A percentile compares a stretch with the other conserved stretches of the same genome.
phyloP scores from a whole-genome alignment of 768 basidiomycete species.

The Boletus rubescentipes region DNA sequence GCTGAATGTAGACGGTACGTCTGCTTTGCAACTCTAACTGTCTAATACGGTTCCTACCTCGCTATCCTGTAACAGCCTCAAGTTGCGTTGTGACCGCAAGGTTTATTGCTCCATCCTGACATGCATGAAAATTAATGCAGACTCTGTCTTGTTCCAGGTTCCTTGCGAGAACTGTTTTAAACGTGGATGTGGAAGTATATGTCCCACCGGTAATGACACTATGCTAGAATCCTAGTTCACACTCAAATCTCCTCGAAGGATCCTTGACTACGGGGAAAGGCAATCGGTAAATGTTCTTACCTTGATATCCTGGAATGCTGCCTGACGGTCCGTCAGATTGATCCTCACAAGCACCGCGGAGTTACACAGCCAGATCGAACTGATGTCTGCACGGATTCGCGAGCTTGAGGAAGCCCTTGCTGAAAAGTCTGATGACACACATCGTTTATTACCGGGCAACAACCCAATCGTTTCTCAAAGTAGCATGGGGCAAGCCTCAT shows the following conservation, averaged over 20 bases:
- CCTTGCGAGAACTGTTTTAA: constrained; percentile 79
- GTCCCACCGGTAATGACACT: constrained; percentile 61
- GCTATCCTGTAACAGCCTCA: constrained; percentile 40
- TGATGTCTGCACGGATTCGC: constrained; percentile 52
- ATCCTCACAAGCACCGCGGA: constrained; percentile 70
- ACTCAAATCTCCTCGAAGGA: constrained; percentile 34
- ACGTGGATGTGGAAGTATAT: constrained; percentile 71
- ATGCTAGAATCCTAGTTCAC: constrained; percentile 1
- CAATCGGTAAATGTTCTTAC: constrained; percentile 41
- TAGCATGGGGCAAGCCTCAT: constrained; percentile 22
- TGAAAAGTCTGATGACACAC: constrained; percentile 46
- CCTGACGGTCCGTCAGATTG: constrained; percentile 35
- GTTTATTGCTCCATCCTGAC: constrained; percentile 28
- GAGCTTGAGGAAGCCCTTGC: constrained; percentile 61
- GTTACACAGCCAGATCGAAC: constrained; percentile 63
- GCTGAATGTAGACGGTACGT: constrained; percentile 41
- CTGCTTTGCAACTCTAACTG: not conserved
- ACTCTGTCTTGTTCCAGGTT: constrained; percentile 41
- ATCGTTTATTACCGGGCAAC: constrained; percentile 42
- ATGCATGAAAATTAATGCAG: constrained; percentile 11
- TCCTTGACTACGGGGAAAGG: constrained; percentile 58
- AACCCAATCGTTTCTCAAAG: constrained; percentile 28
- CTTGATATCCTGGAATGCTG: not conserved
- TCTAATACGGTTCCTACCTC: not conserved
- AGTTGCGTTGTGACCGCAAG: constrained; percentile 65